Evolutionary conservation across 305 asterid genomes (phyloP).

Genomic region (Solanum hybrid): DNA sequence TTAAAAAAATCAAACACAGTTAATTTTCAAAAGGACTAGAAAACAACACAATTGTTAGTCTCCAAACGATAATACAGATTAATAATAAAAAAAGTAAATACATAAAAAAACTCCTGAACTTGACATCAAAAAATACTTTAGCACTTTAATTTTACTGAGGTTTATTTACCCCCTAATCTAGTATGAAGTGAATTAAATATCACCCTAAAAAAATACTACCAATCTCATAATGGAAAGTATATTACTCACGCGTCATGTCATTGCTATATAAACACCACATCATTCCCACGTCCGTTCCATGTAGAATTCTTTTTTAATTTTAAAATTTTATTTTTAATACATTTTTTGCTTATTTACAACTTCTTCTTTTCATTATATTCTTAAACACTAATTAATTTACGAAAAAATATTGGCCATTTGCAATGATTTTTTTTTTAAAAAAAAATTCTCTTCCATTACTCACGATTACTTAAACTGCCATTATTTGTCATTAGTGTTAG

Average conservation of each 20-base stretch:
- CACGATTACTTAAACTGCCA: background rate
- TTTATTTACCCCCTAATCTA: background rate
- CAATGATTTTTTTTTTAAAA: no score
- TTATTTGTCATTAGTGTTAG: background rate
- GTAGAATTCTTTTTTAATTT: background rate
- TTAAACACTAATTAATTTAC: background rate
- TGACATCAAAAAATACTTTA: background rate
- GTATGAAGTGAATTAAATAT: no score
- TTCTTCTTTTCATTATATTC: background rate
- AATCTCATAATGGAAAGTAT: no score
- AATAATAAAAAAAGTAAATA: no score
- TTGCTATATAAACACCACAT: background rate
- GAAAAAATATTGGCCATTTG: background rate
- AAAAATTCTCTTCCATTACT: background rate
- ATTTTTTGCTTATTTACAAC: background rate
- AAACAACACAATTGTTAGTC: background rate
- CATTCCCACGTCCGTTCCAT: background rate
- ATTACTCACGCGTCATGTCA: background rate
- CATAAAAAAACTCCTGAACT: background rate
- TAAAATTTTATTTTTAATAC: background rate
- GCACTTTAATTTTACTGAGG: no score
- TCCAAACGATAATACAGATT: background rate
- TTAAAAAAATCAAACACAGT: no score
- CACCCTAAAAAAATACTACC: no score
- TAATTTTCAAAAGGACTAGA: no score